Evolutionary conservation across 169 alveolate species (phyloP), one percentile per base, ranked within the genome.

Genomic region (Cryptosporidium ryanae): DNA sequence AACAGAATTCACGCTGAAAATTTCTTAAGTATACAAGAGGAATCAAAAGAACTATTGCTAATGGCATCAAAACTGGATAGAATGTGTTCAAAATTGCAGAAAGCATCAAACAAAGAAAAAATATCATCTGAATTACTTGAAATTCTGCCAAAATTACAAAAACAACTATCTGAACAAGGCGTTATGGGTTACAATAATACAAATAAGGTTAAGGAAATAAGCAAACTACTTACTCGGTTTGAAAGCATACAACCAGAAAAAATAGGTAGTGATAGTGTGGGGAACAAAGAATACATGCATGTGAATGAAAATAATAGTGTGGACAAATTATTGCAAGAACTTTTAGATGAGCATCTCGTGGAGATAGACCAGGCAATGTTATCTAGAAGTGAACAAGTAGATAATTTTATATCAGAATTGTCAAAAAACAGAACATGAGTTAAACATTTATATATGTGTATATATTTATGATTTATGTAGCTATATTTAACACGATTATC

Each of bases 1-100:
- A 38, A 38, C 61, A 76, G 87, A 10, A 76, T 76, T 59, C 43
- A 76, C 59, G 87, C 87, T 25, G 87, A 76, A 25, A 76, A 76
- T 50, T 55, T 71, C n/a, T 13, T 76, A 3, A 76, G 76, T 57
- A 52, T 76, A 63, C 87, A 59, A 13, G 64, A 76, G 32, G 87
- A 76, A 25, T 61, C 76, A 32, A 59, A 18, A 21, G 87, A 76
- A n/a, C 59, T 59, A n/a, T 38, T 76, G 7, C 3, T 76, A 23
- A 76, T 76, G 87, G n/a, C 63, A 5, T 76, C 87, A 6, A 76
- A 76, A 59, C 71, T 76, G 15, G 87, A 76, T 27, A 18, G 48
- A 29, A 34, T 76, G 13, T 76, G 87, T 43, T 49, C 87, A 32
- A 76, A 70, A 61, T 63, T 76, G 21, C 76, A 76, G 46, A 76